phyloP scores from a whole-genome alignment of 2,329 filamentous ascomycete species.

The Exophiala bonariae region DNA sequence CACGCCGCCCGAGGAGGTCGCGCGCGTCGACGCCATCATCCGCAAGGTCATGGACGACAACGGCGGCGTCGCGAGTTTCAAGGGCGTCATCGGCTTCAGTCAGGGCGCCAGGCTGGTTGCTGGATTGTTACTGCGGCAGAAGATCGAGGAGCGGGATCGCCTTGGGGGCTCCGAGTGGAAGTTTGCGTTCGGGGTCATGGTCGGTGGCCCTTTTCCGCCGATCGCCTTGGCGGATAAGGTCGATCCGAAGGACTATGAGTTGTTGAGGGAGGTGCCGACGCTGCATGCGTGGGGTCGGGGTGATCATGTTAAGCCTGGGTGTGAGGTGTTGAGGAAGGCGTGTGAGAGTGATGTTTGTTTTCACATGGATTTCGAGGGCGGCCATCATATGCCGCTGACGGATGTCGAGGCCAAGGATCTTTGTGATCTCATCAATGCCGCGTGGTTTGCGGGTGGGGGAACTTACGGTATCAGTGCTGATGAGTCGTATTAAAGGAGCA shows the following conservation, averaged over 20 bases:
- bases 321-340: constrained; percentile 16
- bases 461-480: constrained; percentile 16
- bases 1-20: constrained; percentile 23
- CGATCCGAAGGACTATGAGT: constrained; percentile 17
- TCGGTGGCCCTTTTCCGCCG: constrained; percentile 29
- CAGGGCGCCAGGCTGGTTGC: constrained; percentile 34
- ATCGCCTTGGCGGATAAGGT: constrained; percentile 19
- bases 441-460: constrained; percentile 27
- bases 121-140: constrained; percentile 30
- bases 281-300: constrained; percentile 30
- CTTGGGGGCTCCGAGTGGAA: constrained; percentile 13
- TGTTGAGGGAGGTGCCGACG: constrained; percentile 24
- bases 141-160: constrained; percentile 18
- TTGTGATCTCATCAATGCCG: constrained; percentile 29
- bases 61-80: constrained; percentile 28
- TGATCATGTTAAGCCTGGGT: constrained; percentile 28
- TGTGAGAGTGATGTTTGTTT: constrained; percentile 28
- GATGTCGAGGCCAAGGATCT: constrained; percentile 29
- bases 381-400: constrained; percentile 29
- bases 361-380: constrained; percentile 28
- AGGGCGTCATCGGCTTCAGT: constrained; percentile 37
- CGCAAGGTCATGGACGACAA: constrained; percentile 25
- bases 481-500: constrained; percentile 16
- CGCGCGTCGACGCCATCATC: constrained; percentile 20
- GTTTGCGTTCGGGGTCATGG: constrained; percentile 27